phyloP scores from a whole-genome alignment of 805 yeast species.

The Diddensiella transvaalensis region DNA sequence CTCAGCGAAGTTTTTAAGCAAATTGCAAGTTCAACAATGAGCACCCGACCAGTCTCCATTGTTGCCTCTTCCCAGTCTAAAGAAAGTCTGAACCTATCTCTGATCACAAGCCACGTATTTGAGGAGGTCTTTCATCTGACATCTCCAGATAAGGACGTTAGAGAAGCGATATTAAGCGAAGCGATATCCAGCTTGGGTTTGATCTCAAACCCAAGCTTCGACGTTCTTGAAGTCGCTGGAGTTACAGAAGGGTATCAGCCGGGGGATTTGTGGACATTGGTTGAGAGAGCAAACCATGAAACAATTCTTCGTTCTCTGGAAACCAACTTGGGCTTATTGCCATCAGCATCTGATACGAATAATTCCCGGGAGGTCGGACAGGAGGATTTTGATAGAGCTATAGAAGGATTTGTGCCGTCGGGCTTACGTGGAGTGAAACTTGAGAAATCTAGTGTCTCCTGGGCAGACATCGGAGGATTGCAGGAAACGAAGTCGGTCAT shows the following conservation, averaged over 20 bases:
- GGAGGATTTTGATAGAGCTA: slow-evolving; percentile 49
- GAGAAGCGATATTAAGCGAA: slow-evolving; percentile 46
- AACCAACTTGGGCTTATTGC: not conserved
- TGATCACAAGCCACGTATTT: slow-evolving; percentile 67
- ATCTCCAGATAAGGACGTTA: slow-evolving; percentile 64
- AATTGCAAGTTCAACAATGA: slow-evolving; percentile 40
- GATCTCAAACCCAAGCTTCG: slow-evolving; percentile 41
- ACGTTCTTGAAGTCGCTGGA: slow-evolving; percentile 48
- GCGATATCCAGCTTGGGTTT: slow-evolving; percentile 38
- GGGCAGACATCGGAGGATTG: slow-evolving; percentile 92
- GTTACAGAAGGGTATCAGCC: slow-evolving; percentile 92
- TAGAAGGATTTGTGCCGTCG: slow-evolving; percentile 72
- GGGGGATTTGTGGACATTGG: slow-evolving; percentile 66
- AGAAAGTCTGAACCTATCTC: slow-evolving; percentile 56
- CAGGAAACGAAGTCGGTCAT: slow-evolving; percentile 68
- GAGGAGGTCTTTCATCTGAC: slow-evolving; percentile 57
- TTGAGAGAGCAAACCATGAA: slow-evolving; percentile 52
- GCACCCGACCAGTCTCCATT: slow-evolving; percentile 47
- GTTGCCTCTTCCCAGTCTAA: slow-evolving; percentile 62
- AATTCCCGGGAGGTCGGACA: slow-evolving; percentile 22
- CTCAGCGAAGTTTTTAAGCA: slow-evolving; percentile 58
- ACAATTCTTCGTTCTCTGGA: slow-evolving; percentile 26
- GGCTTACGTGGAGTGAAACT: slow-evolving; percentile 82
- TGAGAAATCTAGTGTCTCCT: slow-evolving; percentile 67
- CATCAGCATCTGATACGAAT: not conserved